phyloP scores from a whole-genome alignment of 306 rosid species.

The Cajanus cajan region DNA sequence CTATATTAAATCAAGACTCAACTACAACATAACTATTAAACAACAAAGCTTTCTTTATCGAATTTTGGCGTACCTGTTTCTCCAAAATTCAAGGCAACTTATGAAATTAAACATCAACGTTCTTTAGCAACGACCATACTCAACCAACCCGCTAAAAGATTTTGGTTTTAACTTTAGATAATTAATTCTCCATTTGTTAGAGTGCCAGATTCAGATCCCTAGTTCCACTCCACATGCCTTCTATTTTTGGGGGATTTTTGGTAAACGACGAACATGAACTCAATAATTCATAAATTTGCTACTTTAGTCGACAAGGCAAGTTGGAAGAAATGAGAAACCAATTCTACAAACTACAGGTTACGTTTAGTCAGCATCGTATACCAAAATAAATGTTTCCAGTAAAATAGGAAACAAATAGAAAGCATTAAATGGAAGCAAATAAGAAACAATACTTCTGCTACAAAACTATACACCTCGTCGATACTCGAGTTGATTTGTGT shows the following conservation, averaged over 20 bases:
- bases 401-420: too few relatives aligned
- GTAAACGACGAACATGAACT: not conserved
- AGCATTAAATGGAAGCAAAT: not conserved
- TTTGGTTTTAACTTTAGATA: not conserved
- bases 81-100: not conserved
- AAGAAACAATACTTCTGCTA: conserved; percentile 3
- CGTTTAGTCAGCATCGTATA: too few relatives aligned
- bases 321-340: not conserved
- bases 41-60: not conserved
- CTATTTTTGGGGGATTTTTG: not conserved
- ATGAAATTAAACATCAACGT: not conserved
- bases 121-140: not conserved
- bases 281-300: not conserved
- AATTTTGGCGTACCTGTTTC: not conserved
- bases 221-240: not conserved
- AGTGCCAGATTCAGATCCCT: not conserved
- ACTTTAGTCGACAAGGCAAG: not conserved
- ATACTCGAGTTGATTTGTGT: conserved; percentile 74
- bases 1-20: not conserved
- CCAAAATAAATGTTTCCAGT: not conserved
- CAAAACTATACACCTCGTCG: conserved; percentile 52
- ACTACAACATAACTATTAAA: not conserved
- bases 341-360: not conserved
- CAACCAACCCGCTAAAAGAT: not conserved
- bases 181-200: not conserved